phyloP scores from a whole-genome alignment of 106 monocot genomes.

The Cymbidium sinense region DNA sequence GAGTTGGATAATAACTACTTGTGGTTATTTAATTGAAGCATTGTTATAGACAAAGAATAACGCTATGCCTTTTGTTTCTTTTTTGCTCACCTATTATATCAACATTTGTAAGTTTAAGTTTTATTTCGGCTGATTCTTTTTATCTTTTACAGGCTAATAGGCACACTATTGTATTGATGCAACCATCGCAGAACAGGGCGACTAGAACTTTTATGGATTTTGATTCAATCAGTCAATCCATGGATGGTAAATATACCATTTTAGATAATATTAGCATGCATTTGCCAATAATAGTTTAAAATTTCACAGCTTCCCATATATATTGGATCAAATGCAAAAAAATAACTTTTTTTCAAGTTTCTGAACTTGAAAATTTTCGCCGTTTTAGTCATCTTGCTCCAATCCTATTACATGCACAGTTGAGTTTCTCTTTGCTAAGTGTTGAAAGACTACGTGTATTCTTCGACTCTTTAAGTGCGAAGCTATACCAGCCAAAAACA shows the following conservation, averaged over 20 bases:
- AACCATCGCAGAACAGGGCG: slow-evolving; percentile 67
- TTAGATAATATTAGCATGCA: background rate
- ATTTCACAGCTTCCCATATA: background rate
- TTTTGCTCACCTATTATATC: background rate
- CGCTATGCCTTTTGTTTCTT: no score
- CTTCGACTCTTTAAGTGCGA: no score
- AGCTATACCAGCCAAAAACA: no score
- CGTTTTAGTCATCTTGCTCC: no score
- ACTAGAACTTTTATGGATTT: slow-evolving; percentile 91
- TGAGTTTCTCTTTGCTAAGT: no score
- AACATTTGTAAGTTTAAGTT: background rate
- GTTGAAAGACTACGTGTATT: no score
- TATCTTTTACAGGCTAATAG: slow-evolving; percentile 52
- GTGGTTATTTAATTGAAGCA: background rate
- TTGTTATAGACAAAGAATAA: background rate
- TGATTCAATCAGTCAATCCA: slow-evolving; percentile 80
- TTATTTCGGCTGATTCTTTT: background rate
- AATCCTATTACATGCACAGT: no score
- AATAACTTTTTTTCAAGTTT: background rate
- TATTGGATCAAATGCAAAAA: background rate
- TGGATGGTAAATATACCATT: slow-evolving; percentile 63
- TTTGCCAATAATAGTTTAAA: background rate
- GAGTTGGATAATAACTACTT: no score
- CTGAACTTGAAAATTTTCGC: background rate
- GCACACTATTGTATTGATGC: slow-evolving; percentile 96